Conservation (phyloP, 2,329 filamentous ascomycete genomes). For the Fusarium acutatum region DNA sequence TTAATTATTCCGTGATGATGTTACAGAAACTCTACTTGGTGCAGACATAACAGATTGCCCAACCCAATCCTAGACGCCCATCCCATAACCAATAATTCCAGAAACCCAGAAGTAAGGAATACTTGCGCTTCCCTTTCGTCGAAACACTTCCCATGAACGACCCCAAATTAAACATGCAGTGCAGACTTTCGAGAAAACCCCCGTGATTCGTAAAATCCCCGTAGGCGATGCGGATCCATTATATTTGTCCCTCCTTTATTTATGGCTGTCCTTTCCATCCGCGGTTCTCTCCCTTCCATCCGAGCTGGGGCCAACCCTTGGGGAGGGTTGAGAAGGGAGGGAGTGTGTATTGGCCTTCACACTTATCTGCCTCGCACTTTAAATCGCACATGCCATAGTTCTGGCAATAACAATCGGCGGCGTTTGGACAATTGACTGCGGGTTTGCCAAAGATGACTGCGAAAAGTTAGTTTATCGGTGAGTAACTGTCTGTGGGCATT, state of each 20-base stretch:
- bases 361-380: constrained; percentile 55
- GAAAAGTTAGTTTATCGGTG: constrained; percentile 15
- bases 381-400: constrained; percentile 68
- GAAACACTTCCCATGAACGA: not conserved
- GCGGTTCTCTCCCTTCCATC: constrained; percentile 42
- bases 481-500: no score
- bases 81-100: constrained; percentile 27
- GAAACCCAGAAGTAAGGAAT: constrained; percentile 18
- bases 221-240: not conserved
- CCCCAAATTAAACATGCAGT: not conserved
- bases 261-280: constrained; percentile 38
- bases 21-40: constrained; percentile 29
- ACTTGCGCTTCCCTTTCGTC: not conserved
- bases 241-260: not conserved
- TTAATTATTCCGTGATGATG: constrained; percentile 12
- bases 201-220: constrained; percentile 18
- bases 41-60: constrained; percentile 34
- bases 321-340: constrained; percentile 67
- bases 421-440: constrained; percentile 67
- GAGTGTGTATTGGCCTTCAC: constrained; percentile 65
- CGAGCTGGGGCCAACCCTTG: constrained; percentile 63
- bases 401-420: constrained; percentile 71
- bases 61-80: constrained; percentile 34
- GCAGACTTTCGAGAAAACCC: constrained; percentile 1
- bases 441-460: constrained; percentile 67